phyloP scores from a whole-genome alignment of 2,329 filamentous ascomycete genomes.

The Sporothrix variecibatus region DNA sequence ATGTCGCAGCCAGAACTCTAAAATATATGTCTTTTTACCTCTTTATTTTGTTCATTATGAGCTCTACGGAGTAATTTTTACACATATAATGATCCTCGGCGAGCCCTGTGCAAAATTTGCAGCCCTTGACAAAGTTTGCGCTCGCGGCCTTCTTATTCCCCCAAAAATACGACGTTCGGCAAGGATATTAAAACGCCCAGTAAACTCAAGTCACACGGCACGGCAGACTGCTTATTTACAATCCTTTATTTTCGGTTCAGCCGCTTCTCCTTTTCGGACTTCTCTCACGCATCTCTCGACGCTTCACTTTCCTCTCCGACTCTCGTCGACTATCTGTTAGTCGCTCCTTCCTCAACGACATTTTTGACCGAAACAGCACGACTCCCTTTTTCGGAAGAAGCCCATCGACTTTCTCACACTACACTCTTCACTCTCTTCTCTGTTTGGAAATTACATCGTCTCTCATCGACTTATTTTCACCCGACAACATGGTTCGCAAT shows the following conservation, averaged over 20 bases:
- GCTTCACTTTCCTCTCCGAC: slow-evolving; percentile 25
- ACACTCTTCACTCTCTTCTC: neutral
- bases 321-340: neutral
- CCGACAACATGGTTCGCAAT: neutral
- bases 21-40: neutral
- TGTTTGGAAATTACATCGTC: slow-evolving; percentile 19
- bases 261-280: neutral
- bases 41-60: neutral
- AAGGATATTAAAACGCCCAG: neutral
- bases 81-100: neutral
- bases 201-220: neutral
- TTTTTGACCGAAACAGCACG: neutral
- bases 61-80: neutral
- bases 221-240: neutral
- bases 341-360: neutral
- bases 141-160: neutral
- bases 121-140: neutral
- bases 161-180: neutral
- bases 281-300: slow-evolving; percentile 5
- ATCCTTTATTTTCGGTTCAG: neutral
- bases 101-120: neutral
- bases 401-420: neutral
- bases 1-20: neutral
- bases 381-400: neutral
- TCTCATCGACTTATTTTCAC: slow-evolving; percentile 6